Evolutionary conservation across 148 eudicot species (phyloP).

Genomic region (Salicornia ramosissima): DNA sequence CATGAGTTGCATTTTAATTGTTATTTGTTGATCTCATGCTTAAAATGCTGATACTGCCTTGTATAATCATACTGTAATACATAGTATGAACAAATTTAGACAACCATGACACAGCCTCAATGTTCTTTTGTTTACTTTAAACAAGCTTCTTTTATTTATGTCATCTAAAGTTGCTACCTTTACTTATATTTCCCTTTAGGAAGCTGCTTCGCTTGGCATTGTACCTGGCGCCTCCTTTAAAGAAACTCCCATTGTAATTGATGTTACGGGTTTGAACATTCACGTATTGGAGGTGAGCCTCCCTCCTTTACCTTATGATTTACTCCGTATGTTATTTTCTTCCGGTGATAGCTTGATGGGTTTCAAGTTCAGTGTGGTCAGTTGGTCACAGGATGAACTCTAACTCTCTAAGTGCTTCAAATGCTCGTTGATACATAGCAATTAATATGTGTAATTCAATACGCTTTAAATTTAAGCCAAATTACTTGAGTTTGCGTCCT

Average conservation of each 20-base stretch:
- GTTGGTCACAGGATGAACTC: too few species aligned
- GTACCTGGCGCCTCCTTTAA: constrained; percentile 60
- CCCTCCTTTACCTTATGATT: not conserved
- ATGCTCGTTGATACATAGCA: not conserved
- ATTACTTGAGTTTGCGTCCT: not conserved
- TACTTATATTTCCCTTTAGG: constrained; percentile 36
- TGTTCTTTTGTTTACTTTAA: not conserved
- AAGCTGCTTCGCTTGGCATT: constrained; percentile 83
- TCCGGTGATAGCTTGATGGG: not conserved
- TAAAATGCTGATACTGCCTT: not conserved
- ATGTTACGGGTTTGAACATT: constrained; percentile 47
- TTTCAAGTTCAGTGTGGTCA: constrained; percentile 3
- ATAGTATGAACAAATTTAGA: not conserved
- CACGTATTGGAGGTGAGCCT: constrained; percentile 67
- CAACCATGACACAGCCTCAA: not conserved
- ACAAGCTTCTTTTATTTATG: not conserved
- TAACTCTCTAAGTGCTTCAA: not conserved
- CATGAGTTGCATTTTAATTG: not conserved
- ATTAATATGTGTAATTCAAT: not conserved
- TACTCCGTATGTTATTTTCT: not conserved
- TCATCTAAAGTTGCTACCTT: constrained; percentile 4
- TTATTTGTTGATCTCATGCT: not conserved
- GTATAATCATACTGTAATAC: not conserved
- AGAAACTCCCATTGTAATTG: constrained; percentile 58
- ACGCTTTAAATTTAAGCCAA: not conserved